Evolutionary conservation across 768 basidiomycete species (phyloP).

Genomic region (Imleria badia): DNA sequence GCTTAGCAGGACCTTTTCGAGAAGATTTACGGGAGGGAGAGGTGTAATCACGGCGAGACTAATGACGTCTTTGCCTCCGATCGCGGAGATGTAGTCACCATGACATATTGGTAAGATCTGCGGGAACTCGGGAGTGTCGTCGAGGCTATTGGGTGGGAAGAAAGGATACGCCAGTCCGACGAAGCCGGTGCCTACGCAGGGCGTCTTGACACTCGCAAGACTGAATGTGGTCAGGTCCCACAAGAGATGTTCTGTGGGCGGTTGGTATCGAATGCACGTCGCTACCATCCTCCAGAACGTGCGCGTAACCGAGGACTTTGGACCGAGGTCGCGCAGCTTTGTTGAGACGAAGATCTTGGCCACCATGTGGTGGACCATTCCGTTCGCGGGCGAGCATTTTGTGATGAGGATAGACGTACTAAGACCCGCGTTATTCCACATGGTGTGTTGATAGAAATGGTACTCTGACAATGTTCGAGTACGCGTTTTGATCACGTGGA

Average conservation of each 20-base stretch:
- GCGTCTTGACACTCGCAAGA: slow-evolving; percentile 24
- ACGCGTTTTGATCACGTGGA: slow-evolving; percentile 26
- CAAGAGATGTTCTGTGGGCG: slow-evolving; percentile 19
- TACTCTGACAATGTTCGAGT: not conserved
- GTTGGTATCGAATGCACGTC: slow-evolving; percentile 25
- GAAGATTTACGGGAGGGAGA: slow-evolving; percentile 19
- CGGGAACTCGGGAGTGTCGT: slow-evolving; percentile 22
- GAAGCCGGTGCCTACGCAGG: slow-evolving; percentile 22
- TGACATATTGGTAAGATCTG: slow-evolving; percentile 18
- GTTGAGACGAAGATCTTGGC: slow-evolving; percentile 27
- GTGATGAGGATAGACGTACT: slow-evolving; percentile 29
- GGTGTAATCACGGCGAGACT: slow-evolving; percentile 18
- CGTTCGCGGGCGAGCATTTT: slow-evolving; percentile 23
- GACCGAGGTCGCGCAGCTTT: slow-evolving; percentile 26
- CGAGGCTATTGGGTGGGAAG: not conserved
- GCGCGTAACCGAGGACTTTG: slow-evolving; percentile 21
- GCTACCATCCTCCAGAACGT: slow-evolving; percentile 29
- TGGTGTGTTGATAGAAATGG: not conserved
- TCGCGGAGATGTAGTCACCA: not conserved
- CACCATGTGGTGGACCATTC: slow-evolving; percentile 29
- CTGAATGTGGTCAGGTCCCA: slow-evolving; percentile 21
- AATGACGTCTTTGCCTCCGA: slow-evolving; percentile 6
- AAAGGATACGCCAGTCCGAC: slow-evolving; percentile 18
- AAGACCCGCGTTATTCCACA: slow-evolving; percentile 30
- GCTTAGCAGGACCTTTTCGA: slow-evolving; percentile 21